phyloP scores from a whole-genome alignment of 257 asterid species.

The Solanum pinnatisectum region DNA sequence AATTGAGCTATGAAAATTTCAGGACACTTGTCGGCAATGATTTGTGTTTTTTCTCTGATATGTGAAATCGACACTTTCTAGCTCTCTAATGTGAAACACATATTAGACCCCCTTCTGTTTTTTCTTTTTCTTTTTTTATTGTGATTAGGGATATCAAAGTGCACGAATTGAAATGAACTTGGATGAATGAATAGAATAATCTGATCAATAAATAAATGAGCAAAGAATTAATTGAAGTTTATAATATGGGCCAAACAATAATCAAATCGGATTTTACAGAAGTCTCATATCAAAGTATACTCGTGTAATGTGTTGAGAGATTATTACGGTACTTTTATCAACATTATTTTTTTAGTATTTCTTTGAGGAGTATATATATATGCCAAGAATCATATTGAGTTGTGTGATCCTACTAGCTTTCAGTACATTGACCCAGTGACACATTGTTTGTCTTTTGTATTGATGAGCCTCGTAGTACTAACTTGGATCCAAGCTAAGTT shows the following conservation, averaged over 20 bases:
- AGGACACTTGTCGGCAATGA: neutral
- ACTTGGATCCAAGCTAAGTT: neutral
- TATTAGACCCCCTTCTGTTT: neutral
- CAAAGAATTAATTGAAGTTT: neutral
- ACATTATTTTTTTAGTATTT: neutral
- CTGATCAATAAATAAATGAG: neutral
- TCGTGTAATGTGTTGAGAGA: neutral
- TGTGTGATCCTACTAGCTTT: neutral
- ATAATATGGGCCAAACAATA: neutral
- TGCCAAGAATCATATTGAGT: neutral
- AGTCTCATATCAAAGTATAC: neutral
- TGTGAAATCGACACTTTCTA: neutral
- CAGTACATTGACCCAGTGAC: neutral
- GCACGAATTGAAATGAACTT: neutral
- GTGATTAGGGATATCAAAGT: neutral
- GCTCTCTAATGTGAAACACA: neutral
- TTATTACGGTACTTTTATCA: neutral
- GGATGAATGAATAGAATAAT: neutral
- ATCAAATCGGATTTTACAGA: neutral
- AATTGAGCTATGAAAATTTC: too few relatives aligned
- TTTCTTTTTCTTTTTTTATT: too few relatives aligned
- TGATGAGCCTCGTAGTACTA: neutral
- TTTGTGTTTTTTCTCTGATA: neutral
- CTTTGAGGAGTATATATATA: neutral
- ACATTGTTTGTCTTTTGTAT: neutral